Evolutionary conservation across 805 yeast genomes (phyloP).

Genomic region (Spathaspora hagerdaliae): DNA sequence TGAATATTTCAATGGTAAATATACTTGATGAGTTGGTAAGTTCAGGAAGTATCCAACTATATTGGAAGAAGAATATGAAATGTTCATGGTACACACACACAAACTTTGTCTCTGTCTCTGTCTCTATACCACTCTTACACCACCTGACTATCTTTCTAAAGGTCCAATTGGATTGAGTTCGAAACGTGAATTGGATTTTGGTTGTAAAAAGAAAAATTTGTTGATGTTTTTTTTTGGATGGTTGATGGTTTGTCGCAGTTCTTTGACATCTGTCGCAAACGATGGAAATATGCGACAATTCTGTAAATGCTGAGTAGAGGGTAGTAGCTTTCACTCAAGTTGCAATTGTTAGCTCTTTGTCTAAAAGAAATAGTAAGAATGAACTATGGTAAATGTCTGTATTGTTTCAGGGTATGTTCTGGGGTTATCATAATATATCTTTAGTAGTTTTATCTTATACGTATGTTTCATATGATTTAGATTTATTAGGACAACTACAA

Average conservation of each 20-base stretch:
- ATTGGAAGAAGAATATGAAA: slow-evolving; percentile 15
- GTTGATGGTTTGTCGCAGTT: background rate
- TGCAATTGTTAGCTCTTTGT: no score
- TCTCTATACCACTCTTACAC: background rate
- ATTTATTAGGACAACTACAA: no score
- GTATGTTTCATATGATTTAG: no score
- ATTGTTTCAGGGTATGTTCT: no score
- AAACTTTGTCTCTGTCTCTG: background rate
- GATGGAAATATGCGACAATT: no score
- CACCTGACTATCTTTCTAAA: background rate
- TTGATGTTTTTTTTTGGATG: background rate
- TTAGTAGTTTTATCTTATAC: no score
- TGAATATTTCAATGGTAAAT: slow-evolving; percentile 24
- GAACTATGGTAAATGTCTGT: no score
- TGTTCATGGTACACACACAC: slow-evolving; percentile 6
- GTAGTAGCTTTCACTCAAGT: no score
- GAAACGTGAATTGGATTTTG: no score
- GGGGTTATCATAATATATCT: no score
- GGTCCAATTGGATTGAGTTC: background rate
- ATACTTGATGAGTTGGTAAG: slow-evolving; percentile 13
- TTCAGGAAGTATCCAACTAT: slow-evolving; percentile 16
- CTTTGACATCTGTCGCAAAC: background rate
- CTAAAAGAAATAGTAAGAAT: no score
- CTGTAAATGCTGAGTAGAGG: no score
- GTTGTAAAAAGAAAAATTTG: background rate